Conservation (phyloP, 2,329 filamentous ascomycete genomes). For the Aspergillus brasiliensis region DNA sequence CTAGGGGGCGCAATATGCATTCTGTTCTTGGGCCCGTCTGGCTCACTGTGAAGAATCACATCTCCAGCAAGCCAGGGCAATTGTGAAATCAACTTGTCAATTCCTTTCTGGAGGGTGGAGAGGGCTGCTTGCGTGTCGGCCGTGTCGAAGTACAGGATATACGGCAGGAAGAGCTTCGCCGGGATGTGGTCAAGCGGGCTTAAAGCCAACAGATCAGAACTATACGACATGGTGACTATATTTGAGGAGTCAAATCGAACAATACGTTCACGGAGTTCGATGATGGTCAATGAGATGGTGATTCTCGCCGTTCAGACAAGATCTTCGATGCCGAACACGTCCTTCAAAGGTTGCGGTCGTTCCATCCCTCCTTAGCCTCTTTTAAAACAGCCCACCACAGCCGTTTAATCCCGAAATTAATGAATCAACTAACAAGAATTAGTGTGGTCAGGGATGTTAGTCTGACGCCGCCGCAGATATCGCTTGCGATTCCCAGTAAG, state of each 20-base stretch:
- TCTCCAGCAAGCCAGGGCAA: constrained; percentile 10
- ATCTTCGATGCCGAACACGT: background rate
- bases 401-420: background rate
- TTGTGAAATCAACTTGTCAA: constrained; percentile 1
- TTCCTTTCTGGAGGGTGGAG: constrained; percentile 6
- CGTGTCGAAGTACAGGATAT: constrained; percentile 6
- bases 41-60: background rate
- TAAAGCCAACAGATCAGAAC: constrained; percentile 6
- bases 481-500: background rate
- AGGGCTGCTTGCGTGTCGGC: background rate
- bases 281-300: too few species aligned
- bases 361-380: background rate
- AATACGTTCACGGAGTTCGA: too few species aligned
- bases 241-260: background rate
- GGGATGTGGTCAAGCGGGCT: constrained; percentile 12
- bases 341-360: background rate
- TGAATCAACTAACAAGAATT: background rate
- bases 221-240: background rate
- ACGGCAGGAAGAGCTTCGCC: constrained; percentile 5
- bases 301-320: background rate
- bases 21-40: background rate
- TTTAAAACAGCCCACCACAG: background rate
- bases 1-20: background rate
- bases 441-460: background rate
- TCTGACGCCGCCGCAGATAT: background rate